Evolutionary conservation across 805 yeast species (phyloP).

Genomic region (Huiozyma naganishii): DNA sequence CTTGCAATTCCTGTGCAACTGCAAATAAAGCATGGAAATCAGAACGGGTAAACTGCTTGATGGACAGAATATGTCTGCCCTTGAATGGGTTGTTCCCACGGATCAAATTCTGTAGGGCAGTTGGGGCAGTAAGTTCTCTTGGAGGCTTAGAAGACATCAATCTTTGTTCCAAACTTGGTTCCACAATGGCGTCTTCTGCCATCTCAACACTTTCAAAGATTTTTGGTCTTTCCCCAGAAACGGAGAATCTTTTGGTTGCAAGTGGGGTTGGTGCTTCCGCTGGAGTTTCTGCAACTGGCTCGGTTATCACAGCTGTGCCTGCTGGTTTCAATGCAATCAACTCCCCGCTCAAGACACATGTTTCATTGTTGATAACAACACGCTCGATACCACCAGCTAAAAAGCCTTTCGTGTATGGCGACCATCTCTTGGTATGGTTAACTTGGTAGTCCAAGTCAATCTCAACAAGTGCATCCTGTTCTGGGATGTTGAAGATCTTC

Average conservation of each 20-base stretch:
- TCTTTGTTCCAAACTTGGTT: constrained; percentile 31
- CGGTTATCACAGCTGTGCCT: constrained; percentile 48
- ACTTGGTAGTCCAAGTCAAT: constrained; percentile 55
- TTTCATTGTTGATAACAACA: constrained; percentile 66
- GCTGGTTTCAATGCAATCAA: constrained; percentile 47
- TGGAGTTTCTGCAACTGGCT: constrained; percentile 24
- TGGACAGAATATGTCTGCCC: constrained; percentile 79
- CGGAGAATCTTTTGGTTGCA: constrained; percentile 42
- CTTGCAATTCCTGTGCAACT: constrained; percentile 95
- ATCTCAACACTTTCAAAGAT: constrained; percentile 29
- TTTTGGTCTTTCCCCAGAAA: constrained; percentile 32
- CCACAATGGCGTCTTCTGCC: constrained; percentile 44
- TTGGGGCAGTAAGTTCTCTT: constrained; percentile 61
- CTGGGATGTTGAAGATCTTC: constrained; percentile 71
- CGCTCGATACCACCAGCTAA: constrained; percentile 81
- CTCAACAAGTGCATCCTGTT: constrained; percentile 63
- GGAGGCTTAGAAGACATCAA: constrained; percentile 67
- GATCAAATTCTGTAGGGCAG: constrained; percentile 68
- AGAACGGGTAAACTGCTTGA: constrained; percentile 74
- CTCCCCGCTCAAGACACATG: constrained; percentile 78
- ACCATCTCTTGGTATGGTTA: constrained; percentile 42
- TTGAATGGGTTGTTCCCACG: constrained; percentile 82
- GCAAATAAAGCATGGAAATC: constrained; percentile 89
- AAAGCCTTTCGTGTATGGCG: constrained; percentile 43
- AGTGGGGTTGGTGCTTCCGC: constrained; percentile 31